These are phyloP conservation scores for Rubus parviflorus DNA, from an alignment of 306 rosid species.

Conservation along the genomic window DNA sequence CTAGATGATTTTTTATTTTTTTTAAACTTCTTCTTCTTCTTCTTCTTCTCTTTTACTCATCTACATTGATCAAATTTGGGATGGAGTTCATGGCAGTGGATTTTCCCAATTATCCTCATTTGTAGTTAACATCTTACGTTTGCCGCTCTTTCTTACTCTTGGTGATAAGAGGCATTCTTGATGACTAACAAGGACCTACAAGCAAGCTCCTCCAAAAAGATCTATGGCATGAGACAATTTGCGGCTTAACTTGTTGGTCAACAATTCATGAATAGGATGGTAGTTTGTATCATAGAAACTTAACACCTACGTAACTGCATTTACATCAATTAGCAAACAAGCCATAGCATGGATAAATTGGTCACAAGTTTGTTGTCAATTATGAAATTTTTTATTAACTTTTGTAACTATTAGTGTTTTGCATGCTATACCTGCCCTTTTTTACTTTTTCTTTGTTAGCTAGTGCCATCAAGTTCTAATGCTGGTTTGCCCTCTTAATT, in stretches of 20 bases:
- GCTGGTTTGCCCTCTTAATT: constrained; percentile 13
- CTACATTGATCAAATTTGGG: not conserved
- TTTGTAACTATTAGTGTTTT: not conserved
- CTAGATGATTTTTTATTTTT: not conserved
- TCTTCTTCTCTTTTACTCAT: not conserved
- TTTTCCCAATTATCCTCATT: not conserved
- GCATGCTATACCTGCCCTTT: not conserved
- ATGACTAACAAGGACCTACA: not conserved
- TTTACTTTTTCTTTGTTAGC: not conserved
- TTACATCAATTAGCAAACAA: not conserved
- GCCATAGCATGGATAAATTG: constrained; percentile 1
- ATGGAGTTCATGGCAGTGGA: not conserved
- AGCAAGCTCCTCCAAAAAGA: not conserved
- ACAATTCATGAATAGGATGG: not conserved
- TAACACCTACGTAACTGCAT: not conserved
- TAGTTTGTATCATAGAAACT: not conserved
- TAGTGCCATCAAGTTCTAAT: not conserved
- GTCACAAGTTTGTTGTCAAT: not conserved
- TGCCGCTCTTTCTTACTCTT: not conserved
- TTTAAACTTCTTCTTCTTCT: no score
- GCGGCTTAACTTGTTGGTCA: not conserved
- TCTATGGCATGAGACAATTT: not conserved
- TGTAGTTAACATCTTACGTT: not conserved
- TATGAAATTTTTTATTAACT: not conserved
- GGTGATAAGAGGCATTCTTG: not conserved